Base-by-base conservation (phyloP, 257 asterid genomes). In the Leonotis leonurus region DNA sequence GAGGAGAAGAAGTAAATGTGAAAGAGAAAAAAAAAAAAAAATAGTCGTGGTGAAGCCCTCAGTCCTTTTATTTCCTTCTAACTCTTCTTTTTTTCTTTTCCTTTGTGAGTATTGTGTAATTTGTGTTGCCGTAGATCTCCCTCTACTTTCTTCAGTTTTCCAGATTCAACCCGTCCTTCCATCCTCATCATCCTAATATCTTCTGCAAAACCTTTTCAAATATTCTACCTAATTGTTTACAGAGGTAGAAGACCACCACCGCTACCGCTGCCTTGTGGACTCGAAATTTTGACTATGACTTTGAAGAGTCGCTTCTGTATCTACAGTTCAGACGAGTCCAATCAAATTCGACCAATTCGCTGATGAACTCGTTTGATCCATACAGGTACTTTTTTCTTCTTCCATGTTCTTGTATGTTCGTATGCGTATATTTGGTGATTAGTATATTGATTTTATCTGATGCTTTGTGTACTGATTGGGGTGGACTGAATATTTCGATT, bases 101-200 rank as follows among this genome's bases (percentile, higher is more conserved):
- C 26, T n/a, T 50, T 26, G n/a, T n/a, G n/a, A n/a, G 5, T 10
- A 10, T 35, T 8, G 41, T 29, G 0, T 33, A 33, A 6, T 37
- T 11, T 3, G 16, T 41, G 8, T n/a, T 16, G 49, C 49, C 49
- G 33, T 55, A 63, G 83, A 74, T 78, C 80, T 74, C 73, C 25
- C 22, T 36, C 33, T 29, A 10, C 7, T 62, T 54, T 22, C 74
- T 48, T 5, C 46, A 16, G 16, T 70, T 64, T 70, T 58, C 64
- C 44, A 58, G 72, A 70, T 69, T 62, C 60, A 54, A 5, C 18
- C 69, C n/a, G 55, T 33, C 32, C 64, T 58, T 52, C 46, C 62
- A n/a, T n/a, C n/a, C n/a, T n/a, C n/a, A n/a, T n/a, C n/a, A n/a
- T n/a, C n/a, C n/a, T n/a, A n/a, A n/a, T n/a, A n/a, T n/a, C n/a